phyloP scores from a whole-genome alignment of 1,284 basidiomycete genomes.

The Heterobasidion parviporum region DNA sequence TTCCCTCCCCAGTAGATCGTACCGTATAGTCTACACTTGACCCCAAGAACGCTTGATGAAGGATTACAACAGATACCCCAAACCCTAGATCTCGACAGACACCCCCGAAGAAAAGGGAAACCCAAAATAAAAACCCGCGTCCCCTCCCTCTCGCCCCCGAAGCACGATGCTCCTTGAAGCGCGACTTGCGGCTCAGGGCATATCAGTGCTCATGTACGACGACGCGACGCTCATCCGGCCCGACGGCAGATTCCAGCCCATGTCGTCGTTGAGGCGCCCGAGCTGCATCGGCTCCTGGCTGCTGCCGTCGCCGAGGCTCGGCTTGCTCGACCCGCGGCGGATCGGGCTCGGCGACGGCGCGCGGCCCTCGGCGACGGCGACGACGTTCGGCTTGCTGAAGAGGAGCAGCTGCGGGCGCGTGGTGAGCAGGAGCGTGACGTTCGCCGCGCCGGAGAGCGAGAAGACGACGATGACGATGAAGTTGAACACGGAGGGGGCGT shows the following conservation, averaged over 20 bases:
- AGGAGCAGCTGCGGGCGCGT: constrained; percentile 29
- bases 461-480: constrained; percentile 28
- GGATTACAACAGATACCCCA: no score
- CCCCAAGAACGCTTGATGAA: no score
- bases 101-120: no score
- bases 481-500: constrained; percentile 31
- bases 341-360: not conserved
- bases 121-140: no score
- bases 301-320: not conserved
- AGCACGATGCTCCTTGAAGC: not conserved
- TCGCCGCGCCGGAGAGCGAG: constrained; percentile 39
- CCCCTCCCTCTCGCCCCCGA: no score
- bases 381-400: not conserved
- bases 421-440: constrained; percentile 37
- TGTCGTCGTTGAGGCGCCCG: not conserved
- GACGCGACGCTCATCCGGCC: not conserved
- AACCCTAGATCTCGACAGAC: no score
- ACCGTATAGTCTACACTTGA: no score
- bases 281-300: not conserved
- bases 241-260: not conserved
- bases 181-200: not conserved
- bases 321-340: not conserved
- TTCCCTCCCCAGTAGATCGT: no score
- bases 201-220: not conserved
- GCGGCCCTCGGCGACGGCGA: not conserved